Evolutionary conservation across 805 yeast species (phyloP).

Genomic region (Teunomyces aglyptinius): DNA sequence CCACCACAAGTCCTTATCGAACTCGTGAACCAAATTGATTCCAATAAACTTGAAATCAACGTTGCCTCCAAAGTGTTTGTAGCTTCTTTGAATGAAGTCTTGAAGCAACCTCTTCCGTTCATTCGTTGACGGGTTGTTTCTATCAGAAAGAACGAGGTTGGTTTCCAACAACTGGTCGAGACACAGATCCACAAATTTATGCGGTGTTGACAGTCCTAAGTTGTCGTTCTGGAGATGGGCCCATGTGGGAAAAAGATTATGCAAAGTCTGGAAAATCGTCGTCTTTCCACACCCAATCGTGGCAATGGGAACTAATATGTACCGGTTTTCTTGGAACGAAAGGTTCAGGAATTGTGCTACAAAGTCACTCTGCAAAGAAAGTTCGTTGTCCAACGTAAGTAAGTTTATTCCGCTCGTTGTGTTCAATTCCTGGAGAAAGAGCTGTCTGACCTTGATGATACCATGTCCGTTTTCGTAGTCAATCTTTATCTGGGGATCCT

Average conservation of each 20-base stretch:
- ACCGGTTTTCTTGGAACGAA: slow-evolving; percentile 39
- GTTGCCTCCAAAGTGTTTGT: slow-evolving; percentile 36
- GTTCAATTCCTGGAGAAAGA: slow-evolving; percentile 48
- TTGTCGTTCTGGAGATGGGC: slow-evolving; percentile 83
- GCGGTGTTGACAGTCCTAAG: slow-evolving; percentile 46
- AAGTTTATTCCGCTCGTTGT: slow-evolving; percentile 58
- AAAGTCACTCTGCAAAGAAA: slow-evolving; percentile 23
- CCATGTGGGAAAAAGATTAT: slow-evolving; percentile 52
- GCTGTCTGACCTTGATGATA: slow-evolving; percentile 67
- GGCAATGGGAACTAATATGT: slow-evolving; percentile 76
- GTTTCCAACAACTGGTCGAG: slow-evolving; percentile 29
- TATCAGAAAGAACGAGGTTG: slow-evolving; percentile 67
- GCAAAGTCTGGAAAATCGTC: slow-evolving; percentile 65
- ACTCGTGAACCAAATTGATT: slow-evolving; percentile 54
- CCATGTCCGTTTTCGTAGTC: slow-evolving; percentile 60
- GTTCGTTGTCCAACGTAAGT: slow-evolving; percentile 45
- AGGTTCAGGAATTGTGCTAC: slow-evolving; percentile 9
- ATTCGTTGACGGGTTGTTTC: slow-evolving; percentile 72
- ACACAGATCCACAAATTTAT: slow-evolving; percentile 48
- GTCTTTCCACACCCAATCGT: slow-evolving; percentile 96
- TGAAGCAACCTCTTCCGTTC: slow-evolving; percentile 70
- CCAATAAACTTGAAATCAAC: slow-evolving; percentile 58
- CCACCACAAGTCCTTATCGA: slow-evolving; percentile 40
- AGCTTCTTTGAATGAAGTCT: slow-evolving; percentile 45
- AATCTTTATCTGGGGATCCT: slow-evolving; percentile 45